Evolutionary conservation across 164 flowering plant species (phyloP).

Genomic region (Vitis rotundifolia): DNA sequence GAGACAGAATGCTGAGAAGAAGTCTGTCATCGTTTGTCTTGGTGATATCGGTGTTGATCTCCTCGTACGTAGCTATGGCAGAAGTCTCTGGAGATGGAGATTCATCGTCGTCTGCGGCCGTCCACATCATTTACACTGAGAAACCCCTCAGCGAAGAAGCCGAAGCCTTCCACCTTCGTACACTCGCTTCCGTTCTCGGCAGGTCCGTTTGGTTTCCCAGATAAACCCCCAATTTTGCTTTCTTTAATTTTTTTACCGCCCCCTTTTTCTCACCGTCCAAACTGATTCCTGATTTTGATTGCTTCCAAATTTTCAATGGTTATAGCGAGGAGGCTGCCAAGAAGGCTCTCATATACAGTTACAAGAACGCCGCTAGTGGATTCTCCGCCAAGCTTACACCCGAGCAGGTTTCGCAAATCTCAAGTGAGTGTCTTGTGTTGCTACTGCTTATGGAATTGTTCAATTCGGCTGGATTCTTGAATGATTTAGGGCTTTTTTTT

Average conservation of each 20-base stretch:
- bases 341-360: conserved; percentile 73
- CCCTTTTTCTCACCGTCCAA: neutral
- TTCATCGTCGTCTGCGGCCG: conserved; percentile 29
- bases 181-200: conserved; percentile 73
- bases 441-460: too few species aligned
- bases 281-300: neutral
- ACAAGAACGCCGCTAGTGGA: conserved; percentile 86
- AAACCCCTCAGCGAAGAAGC: conserved; percentile 54
- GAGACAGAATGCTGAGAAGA: too few species aligned
- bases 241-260: neutral
- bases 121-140: conserved; percentile 75
- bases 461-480: too few species aligned
- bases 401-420: conserved; percentile 63
- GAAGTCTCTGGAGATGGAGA: neutral
- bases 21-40: too few species aligned
- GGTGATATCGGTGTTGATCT: too few species aligned
- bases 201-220: conserved; percentile 36
- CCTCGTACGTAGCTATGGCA: too few species aligned
- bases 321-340: conserved; percentile 86
- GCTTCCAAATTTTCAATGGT: too few species aligned
- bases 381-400: conserved; percentile 93
- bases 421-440: conserved; percentile 45
- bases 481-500: too few species aligned
- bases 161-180: conserved; percentile 55
- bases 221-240: neutral